Evolutionary conservation across 2,329 filamentous ascomycete species (phyloP).

Genomic region (Pseudogymnoascus sp.): DNA sequence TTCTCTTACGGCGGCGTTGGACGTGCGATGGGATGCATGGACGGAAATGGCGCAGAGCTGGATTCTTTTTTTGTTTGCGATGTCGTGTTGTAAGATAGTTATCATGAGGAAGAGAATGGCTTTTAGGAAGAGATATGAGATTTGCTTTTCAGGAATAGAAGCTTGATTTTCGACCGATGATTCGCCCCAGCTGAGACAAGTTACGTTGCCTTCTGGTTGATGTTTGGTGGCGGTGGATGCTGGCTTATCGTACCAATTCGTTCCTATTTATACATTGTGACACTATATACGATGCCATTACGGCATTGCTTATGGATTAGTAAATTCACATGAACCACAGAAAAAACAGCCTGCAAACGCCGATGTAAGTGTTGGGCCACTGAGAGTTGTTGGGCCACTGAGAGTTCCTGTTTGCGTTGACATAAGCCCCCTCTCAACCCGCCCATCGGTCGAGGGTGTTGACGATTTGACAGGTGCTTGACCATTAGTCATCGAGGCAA

Average conservation of each 20-base stretch:
- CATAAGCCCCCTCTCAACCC: not conserved
- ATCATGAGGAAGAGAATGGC: not conserved
- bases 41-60: conserved; percentile 5
- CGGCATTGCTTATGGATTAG: not conserved
- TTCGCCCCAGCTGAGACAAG: not conserved
- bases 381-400: not conserved
- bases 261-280: not conserved
- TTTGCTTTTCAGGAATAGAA: conserved; percentile 8
- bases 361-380: not conserved
- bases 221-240: not conserved
- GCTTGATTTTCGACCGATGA: conserved; percentile 1
- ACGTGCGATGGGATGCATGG: conserved; percentile 7
- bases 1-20: conserved; percentile 2
- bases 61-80: conserved; percentile 1
- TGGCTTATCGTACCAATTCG: not conserved
- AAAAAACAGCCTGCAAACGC: not conserved
- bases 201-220: not conserved
- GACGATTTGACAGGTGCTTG: not conserved
- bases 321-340: not conserved
- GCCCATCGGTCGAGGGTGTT: not conserved
- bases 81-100: conserved; percentile 5
- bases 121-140: conserved; percentile 2
- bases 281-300: not conserved
- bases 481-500: not conserved
- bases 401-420: not conserved